phyloP scores from a whole-genome alignment of 169 alveolate species.

The Plasmodium vivax region DNA sequence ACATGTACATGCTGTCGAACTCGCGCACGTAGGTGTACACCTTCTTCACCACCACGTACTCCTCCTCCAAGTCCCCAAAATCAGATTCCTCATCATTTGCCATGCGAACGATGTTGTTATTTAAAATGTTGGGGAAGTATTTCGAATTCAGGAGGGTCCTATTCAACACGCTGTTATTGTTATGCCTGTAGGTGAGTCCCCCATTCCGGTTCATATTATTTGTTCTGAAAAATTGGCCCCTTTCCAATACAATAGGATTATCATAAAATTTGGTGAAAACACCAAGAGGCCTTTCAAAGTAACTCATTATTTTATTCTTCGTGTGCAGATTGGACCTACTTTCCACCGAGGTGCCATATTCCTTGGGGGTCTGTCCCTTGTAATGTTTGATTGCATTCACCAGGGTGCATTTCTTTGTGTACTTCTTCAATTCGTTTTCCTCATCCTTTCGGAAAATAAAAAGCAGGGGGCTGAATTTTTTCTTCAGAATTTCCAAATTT shows the following conservation, averaged over 20 bases:
- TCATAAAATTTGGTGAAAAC: conserved; percentile 28
- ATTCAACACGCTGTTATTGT: not conserved
- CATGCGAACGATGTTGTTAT: conserved; percentile 14
- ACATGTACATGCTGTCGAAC: conserved; percentile 17
- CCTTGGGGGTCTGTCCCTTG: not conserved
- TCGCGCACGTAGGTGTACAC: conserved; percentile 49
- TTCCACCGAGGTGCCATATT: not conserved
- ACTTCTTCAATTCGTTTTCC: conserved; percentile 47
- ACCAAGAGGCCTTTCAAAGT: conserved; percentile 28
- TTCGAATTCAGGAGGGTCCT: conserved; percentile 8
- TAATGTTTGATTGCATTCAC: conserved; percentile 8
- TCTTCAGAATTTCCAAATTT: conserved; percentile 30
- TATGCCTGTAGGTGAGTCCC: not conserved
- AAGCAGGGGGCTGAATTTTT: conserved; percentile 54
- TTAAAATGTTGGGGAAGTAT: conserved; percentile 15
- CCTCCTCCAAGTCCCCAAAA: conserved; percentile 23
- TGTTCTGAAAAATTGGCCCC: conserved; percentile 10
- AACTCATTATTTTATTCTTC: conserved; percentile 12
- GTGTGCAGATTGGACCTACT: conserved; percentile 10
- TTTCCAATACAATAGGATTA: not conserved
- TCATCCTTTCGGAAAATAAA: conserved; percentile 56
- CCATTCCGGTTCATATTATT: not conserved
- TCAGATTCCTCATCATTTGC: conserved; percentile 9
- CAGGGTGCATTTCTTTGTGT: conserved; percentile 9
- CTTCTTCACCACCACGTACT: conserved; percentile 32